Evolutionary conservation across 2,329 filamentous ascomycete species (phyloP).

Genomic region (Pezicula radicicola): DNA sequence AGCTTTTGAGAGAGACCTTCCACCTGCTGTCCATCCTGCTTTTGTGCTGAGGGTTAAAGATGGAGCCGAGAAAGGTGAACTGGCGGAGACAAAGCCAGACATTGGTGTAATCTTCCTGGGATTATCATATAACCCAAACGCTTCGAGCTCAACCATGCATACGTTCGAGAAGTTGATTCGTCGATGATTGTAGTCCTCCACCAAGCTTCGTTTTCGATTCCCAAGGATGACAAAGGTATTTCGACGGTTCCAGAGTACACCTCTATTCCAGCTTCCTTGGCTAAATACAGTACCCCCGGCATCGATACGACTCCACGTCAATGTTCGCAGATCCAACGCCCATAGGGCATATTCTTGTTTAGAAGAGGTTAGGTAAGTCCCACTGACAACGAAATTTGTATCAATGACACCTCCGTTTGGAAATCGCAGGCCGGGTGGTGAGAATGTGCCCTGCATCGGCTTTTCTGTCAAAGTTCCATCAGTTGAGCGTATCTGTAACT

Average conservation of each 20-base stretch:
- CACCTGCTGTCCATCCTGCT: slow-evolving; percentile 66
- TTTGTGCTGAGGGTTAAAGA: slow-evolving; percentile 42
- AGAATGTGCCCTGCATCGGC: slow-evolving; percentile 82
- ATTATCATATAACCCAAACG: slow-evolving; percentile 96
- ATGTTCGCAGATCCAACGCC: slow-evolving; percentile 82
- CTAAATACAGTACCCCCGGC: slow-evolving; percentile 92
- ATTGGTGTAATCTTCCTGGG: slow-evolving; percentile 75
- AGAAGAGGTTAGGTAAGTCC: slow-evolving; percentile 94
- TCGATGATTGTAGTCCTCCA: slow-evolving; percentile 97
- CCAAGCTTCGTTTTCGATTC: slow-evolving; percentile 86
- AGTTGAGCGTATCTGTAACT: slow-evolving; percentile 81
- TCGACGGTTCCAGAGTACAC: slow-evolving; percentile 86
- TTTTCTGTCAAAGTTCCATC: slow-evolving; percentile 85
- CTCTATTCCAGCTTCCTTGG: slow-evolving; percentile 96
- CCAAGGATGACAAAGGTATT: slow-evolving; percentile 96
- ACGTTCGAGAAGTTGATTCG: slow-evolving; percentile 97
- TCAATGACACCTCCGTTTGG: slow-evolving; percentile 95
- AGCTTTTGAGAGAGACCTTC: slow-evolving; percentile 70
- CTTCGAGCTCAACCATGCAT: slow-evolving; percentile 94
- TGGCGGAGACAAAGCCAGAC: slow-evolving; percentile 82
- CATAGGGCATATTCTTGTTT: slow-evolving; percentile 98
- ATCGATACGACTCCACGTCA: slow-evolving; percentile 95
- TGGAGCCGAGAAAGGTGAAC: slow-evolving; percentile 61
- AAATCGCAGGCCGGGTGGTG: slow-evolving; percentile 88
- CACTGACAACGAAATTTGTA: slow-evolving; percentile 94